A percentile compares a stretch with the other conserved stretches of the same genome.
These are phyloP conservation scores for Venturia pyrina DNA, from an alignment of 2,329 filamentous ascomycete species.

Conservation along the genomic window DNA sequence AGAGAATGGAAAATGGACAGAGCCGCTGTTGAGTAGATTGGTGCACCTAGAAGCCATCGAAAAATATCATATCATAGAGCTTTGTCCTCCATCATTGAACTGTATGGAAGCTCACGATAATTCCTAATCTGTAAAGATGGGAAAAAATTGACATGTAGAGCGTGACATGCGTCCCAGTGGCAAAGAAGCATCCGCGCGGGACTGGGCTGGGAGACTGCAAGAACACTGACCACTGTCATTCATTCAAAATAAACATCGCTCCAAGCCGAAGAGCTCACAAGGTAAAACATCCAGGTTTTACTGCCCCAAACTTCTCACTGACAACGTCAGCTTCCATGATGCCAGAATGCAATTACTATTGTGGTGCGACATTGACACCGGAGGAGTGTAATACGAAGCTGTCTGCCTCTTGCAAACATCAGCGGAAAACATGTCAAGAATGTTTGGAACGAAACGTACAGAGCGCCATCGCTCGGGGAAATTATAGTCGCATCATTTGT, in stretches of 20 bases:
- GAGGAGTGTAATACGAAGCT: neutral
- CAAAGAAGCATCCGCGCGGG: too few relatives aligned
- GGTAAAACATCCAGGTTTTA: neutral
- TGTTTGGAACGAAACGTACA: neutral
- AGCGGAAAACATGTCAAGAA: neutral
- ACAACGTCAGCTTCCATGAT: neutral
- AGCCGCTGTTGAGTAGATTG: neutral
- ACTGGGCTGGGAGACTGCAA: neutral
- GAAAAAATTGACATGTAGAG: too few relatives aligned
- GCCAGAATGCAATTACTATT: neutral
- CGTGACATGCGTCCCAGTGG: too few relatives aligned
- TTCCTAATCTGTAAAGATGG: neutral
- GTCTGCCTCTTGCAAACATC: neutral
- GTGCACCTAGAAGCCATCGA: neutral
- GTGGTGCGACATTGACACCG: neutral
- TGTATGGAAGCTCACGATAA: neutral
- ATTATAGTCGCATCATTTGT: neutral
- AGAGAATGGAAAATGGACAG: neutral
- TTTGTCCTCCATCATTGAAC: neutral
- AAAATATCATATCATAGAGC: neutral
- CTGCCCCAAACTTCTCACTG: neutral
- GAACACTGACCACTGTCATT: neutral
- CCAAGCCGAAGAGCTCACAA: neutral
- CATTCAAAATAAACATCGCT: neutral
- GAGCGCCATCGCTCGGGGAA: neutral